Evolutionary conservation across 2,329 filamentous ascomycete species (phyloP).

Genomic region (Eutypa lata): DNA sequence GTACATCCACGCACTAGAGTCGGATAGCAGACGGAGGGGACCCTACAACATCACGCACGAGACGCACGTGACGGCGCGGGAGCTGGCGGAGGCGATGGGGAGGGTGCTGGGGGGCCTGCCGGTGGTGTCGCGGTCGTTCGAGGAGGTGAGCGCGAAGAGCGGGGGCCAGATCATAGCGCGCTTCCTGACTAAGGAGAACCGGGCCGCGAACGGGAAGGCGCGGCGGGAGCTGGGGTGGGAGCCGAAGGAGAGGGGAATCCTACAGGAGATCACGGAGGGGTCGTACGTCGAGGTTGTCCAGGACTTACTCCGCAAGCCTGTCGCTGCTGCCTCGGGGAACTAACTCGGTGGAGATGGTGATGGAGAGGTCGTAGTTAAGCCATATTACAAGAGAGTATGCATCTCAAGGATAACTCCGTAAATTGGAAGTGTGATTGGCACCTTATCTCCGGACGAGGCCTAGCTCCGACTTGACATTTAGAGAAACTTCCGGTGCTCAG

Average conservation of each 20-base stretch:
- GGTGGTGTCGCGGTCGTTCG: slow-evolving; percentile 15
- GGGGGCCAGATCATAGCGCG: slow-evolving; percentile 27
- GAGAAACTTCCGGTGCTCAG: too few relatives aligned
- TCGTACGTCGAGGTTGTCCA: slow-evolving; percentile 21
- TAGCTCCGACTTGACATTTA: too few relatives aligned
- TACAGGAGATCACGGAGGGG: slow-evolving; percentile 31
- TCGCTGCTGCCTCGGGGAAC: not conserved
- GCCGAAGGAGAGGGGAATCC: slow-evolving; percentile 27
- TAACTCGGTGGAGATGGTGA: too few relatives aligned
- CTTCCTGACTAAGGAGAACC: slow-evolving; percentile 32
- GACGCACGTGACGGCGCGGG: slow-evolving; percentile 29
- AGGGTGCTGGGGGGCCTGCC: slow-evolving; percentile 20
- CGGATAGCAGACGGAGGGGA: slow-evolving; percentile 29
- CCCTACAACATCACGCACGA: slow-evolving; percentile 31
- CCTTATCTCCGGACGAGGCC: too few relatives aligned
- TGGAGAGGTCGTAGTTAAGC: too few relatives aligned
- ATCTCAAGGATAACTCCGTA: too few relatives aligned
- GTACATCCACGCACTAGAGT: slow-evolving; percentile 31
- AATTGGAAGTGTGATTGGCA: too few relatives aligned
- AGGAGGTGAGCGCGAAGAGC: slow-evolving; percentile 23
- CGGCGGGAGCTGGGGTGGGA: slow-evolving; percentile 36
- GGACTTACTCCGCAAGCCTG: not conserved
- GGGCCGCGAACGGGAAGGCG: slow-evolving; percentile 34
- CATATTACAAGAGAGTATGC: too few relatives aligned
- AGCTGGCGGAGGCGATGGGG: slow-evolving; percentile 25